Conservation (phyloP, 2,329 filamentous ascomycete genomes). For the Apiospora marii region DNA sequence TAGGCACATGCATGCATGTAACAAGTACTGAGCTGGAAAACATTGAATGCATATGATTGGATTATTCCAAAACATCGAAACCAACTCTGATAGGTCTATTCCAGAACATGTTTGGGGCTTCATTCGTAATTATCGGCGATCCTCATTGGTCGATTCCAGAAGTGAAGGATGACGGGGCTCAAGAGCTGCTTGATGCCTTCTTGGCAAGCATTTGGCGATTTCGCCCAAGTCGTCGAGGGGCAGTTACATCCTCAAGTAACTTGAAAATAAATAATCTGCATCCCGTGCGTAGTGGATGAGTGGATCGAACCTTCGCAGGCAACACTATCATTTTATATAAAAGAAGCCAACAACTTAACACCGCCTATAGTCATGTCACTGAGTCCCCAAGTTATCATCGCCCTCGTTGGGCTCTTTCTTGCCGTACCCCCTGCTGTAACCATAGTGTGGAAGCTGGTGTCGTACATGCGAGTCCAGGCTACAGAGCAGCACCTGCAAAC, state of each 20-base stretch:
- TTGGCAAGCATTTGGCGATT: background rate
- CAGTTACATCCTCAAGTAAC: too few relatives aligned
- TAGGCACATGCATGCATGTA: background rate
- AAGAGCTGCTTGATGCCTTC: background rate
- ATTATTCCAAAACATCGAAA: background rate
- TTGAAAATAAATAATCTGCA: too few relatives aligned
- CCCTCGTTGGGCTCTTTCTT: background rate
- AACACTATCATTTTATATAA: too few relatives aligned
- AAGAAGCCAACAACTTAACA: background rate
- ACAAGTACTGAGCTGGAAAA: background rate
- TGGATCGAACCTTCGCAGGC: too few relatives aligned
- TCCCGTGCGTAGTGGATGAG: too few relatives aligned
- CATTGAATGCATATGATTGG: background rate
- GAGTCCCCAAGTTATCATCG: background rate
- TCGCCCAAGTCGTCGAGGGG: too few relatives aligned
- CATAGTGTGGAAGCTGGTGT: conserved; percentile 1
- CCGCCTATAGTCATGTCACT: background rate
- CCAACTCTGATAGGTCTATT: background rate
- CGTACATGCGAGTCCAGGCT: too few relatives aligned
- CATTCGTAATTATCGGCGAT: background rate
- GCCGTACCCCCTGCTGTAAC: background rate
- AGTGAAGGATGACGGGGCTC: background rate
- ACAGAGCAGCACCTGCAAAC: background rate
- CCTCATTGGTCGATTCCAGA: background rate
- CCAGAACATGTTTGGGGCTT: background rate